Evolutionary conservation across 306 rosid species (phyloP), one percentile per base, ranked within the genome.

Genomic region (Canavalia gladiata): DNA sequence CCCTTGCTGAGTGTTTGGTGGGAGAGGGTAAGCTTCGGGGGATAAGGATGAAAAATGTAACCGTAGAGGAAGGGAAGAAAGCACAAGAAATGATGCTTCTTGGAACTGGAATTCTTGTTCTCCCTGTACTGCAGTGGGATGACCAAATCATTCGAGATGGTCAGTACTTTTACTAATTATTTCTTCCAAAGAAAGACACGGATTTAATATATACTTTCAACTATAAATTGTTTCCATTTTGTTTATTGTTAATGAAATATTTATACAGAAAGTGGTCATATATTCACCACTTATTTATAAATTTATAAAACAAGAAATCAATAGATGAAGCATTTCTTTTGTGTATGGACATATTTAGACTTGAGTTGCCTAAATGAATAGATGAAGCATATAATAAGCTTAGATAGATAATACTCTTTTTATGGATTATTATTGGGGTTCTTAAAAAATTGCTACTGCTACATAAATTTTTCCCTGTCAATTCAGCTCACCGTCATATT

Each of bases 21-120:
- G 75, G 33, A 35, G 82, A 88, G 76, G 94, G 97, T 57, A 78
- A 77, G 81, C 94, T 95, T 87, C 71, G 4, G 11, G 87, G 86
- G 11, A 87, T 89, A 60, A 68, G 78, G 51, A 58, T 86, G 56
- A 80, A 71, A 74, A 82, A 89, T 72, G 84, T 95, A 70, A 90
- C 90, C 0, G 89, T 95, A 30, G 90, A 93, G 55, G 97, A 93
- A 79, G 93, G 97, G 72, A 95, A 95, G 85, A 84, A 71, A 56
- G 93, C 97, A 6, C 87, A 79, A 49, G 99, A 95, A 86, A 95
- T 95, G 97, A 89, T 95, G 97, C 97, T 95, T 85, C 72, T 95
- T 39, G 97, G 97, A 37, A 95, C 96, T 70, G 97, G 97, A 54
- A 64, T 93, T 76, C 92, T 93, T 30, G 87, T 91, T 86, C 86